Evolutionary conservation across 768 basidiomycete genomes (phyloP), one percentile per base, ranked within the genome.

Genomic region (Dendrothele bispora): DNA sequence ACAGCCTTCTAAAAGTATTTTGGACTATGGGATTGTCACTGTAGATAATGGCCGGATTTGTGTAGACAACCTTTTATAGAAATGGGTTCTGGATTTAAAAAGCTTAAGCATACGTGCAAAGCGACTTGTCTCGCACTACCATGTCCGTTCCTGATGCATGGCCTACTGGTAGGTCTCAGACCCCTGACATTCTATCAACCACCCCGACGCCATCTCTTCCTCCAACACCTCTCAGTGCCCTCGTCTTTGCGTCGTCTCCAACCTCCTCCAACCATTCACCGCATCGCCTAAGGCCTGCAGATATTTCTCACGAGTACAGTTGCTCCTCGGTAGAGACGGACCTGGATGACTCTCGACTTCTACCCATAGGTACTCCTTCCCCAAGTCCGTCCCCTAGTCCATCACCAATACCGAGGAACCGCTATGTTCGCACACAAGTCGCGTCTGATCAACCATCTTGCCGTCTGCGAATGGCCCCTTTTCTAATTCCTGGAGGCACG

Each of bases 371-470:
- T 7, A 51, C 56, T 28, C 56, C 50, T 17, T 58, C 56, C 37
- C 86, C 46, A 90, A 84, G 26, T 77, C 77, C 55, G 78, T 80
- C 71, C 95, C 94, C 22, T 97, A 74, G 67, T 88, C 91, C 37
- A 3, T 21, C 46, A 20, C 43, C 29, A 28, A 20, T 15, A 25
- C 24, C 20, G n/a, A n/a, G n/a, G n/a, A n/a, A n/a, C n/a, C n/a
- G n/a, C n/a, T n/a, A n/a, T n/a, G n/a, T n/a, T n/a, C n/a, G n/a
- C n/a, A n/a, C n/a, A n/a, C n/a, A n/a, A n/a, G n/a, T n/a, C n/a
- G n/a, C n/a, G n/a, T n/a, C n/a, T n/a, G n/a, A n/a, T n/a, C n/a
- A n/a, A n/a, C n/a, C n/a, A n/a, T n/a, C n/a, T n/a, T n/a, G n/a
- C n/a, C n/a, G n/a, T n/a, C n/a, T n/a, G n/a, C n/a, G n/a, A n/a